Conservation (phyloP, 1,284 basidiomycete species). For the Sporisorium graminicola region DNA sequence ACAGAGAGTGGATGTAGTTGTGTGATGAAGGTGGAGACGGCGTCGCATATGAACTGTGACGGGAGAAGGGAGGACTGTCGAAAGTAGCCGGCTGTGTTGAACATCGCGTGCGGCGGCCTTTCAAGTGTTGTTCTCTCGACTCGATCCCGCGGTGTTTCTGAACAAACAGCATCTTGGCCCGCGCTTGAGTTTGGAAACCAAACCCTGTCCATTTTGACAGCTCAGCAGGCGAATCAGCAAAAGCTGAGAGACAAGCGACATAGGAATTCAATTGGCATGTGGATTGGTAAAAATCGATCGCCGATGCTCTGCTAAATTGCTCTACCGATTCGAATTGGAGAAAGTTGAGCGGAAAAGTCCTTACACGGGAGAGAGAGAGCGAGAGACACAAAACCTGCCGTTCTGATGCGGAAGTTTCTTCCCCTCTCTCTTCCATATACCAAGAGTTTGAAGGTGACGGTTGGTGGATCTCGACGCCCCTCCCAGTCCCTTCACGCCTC, state of each 20-base stretch:
- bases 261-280: not conserved
- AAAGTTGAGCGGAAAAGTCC: not conserved
- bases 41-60: not conserved
- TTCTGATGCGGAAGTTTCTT: not conserved
- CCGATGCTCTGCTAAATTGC: not conserved
- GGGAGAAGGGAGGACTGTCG: not conserved
- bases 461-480: slow-evolving; percentile 12
- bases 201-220: slow-evolving; percentile 9
- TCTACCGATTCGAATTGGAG: not conserved
- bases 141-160: not conserved
- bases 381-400: not conserved
- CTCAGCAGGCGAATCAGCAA: slow-evolving; percentile 1
- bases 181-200: not conserved
- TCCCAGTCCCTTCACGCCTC: slow-evolving; percentile 54
- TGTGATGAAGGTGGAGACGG: not conserved
- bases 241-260: not conserved
- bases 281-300: not conserved
- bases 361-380: not conserved
- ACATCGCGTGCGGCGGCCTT: no score
- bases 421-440: slow-evolving; percentile 27
- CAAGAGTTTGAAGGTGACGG: slow-evolving; percentile 54
- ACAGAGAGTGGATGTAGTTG: not conserved
- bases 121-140: slow-evolving; percentile 4
- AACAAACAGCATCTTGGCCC: not conserved
- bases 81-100: no score